phyloP scores from a whole-genome alignment of 768 basidiomycete genomes.

The Tricholoma matsutake region DNA sequence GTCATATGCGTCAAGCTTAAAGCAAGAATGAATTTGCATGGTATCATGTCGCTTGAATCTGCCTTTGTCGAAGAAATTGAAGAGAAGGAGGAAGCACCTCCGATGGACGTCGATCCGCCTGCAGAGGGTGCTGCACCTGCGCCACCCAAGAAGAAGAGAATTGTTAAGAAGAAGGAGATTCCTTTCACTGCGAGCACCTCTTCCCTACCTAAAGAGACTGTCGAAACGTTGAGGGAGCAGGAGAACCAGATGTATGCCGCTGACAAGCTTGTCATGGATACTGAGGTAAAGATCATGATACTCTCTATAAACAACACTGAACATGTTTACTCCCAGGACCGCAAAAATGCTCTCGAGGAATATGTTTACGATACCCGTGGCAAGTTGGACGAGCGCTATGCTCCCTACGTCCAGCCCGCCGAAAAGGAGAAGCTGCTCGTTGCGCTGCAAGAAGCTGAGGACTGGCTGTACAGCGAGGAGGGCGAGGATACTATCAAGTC shows the following conservation, averaged over 20 bases:
- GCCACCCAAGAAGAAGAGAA: conserved; percentile 81
- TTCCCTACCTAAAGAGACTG: conserved; percentile 57
- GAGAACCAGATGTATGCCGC: conserved; percentile 87
- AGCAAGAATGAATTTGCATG: conserved; percentile 83
- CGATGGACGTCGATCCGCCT: conserved; percentile 64
- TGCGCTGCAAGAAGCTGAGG: conserved; percentile 77
- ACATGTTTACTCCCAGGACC: conserved; percentile 53
- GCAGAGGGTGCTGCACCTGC: conserved; percentile 37
- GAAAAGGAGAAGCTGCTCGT: conserved; percentile 79
- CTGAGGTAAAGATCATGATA: conserved; percentile 64
- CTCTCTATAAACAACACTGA: neutral
- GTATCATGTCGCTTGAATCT: conserved; percentile 81
- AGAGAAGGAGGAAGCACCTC: conserved; percentile 65
- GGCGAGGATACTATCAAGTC: conserved; percentile 95
- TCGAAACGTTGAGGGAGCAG: conserved; percentile 71
- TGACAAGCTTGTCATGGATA: conserved; percentile 97
- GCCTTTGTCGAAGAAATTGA: conserved; percentile 84
- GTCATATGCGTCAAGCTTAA: conserved; percentile 85
- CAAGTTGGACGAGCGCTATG: conserved; percentile 89
- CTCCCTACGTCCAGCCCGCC: conserved; percentile 61
- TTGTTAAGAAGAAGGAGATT: conserved; percentile 81
- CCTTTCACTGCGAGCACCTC: conserved; percentile 64
- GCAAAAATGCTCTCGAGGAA: conserved; percentile 98
- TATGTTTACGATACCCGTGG: conserved; percentile 94
- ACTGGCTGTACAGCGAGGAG: conserved; percentile 98